Conservation (phyloP, 306 rosid species). For the Cicer chorassanicum region DNA sequence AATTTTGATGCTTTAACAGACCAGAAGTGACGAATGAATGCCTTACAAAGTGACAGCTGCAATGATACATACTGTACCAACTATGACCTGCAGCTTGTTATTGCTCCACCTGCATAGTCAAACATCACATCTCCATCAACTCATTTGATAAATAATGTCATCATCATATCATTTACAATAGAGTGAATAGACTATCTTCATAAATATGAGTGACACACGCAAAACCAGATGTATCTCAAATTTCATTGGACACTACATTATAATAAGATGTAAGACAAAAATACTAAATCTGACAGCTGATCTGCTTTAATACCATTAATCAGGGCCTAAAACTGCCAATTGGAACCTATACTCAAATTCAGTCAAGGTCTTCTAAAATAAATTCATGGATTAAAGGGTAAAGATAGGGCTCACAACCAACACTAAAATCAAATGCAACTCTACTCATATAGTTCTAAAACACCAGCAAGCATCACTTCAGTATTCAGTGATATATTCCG, state of each 20-base stretch:
- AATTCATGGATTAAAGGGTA: conserved; percentile 4
- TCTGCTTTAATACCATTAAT: conserved; percentile 37
- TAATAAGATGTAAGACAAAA: conserved; percentile 24
- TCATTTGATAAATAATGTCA: conserved; percentile 20
- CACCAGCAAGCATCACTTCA: conserved; percentile 15
- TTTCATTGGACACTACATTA: conserved; percentile 20
- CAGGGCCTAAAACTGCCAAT: conserved; percentile 33
- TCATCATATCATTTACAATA: conserved; percentile 28
- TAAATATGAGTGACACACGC: conserved; percentile 15
- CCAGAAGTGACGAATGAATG: conserved; percentile 36
- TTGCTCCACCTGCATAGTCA: conserved; percentile 82
- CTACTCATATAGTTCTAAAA: conserved; percentile 26
- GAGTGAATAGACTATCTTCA: conserved; percentile 10
- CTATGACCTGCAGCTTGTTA: conserved; percentile 80
- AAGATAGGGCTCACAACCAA: conserved; percentile 42
- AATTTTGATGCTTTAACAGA: conserved; percentile 1
- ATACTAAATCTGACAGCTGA: conserved; percentile 30
- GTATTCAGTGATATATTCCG: conserved; percentile 25
- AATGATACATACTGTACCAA: conserved; percentile 81
- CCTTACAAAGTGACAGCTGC: conserved; percentile 13
- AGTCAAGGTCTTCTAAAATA: conserved; percentile 23
- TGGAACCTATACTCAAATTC: conserved; percentile 35
- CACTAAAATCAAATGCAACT: conserved; percentile 32
- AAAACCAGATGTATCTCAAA: conserved; percentile 31
- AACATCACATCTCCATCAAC: conserved; percentile 41